These are phyloP conservation scores for Suhomyces atakaporum DNA, from an alignment of 1,139 yeast genomes.

Conservation along the genomic window DNA sequence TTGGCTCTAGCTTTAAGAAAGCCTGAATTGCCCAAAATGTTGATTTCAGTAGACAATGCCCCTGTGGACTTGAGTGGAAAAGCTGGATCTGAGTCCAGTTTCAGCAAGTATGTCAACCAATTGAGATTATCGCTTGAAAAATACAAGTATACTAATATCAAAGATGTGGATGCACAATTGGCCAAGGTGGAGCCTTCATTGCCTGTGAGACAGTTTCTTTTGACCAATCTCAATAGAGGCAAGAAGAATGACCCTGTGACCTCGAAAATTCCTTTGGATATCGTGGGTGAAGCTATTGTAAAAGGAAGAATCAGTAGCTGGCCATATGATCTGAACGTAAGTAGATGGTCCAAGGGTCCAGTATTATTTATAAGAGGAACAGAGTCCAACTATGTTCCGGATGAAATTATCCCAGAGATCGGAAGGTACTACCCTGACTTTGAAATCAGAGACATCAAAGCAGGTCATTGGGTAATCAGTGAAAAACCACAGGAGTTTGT, in stretches of 20 bases:
- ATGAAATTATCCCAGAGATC: constrained; percentile 73
- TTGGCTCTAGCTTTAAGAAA: constrained; percentile 81
- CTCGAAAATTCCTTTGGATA: constrained; percentile 70
- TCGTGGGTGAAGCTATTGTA: constrained; percentile 63
- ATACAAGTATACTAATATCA: constrained; percentile 47
- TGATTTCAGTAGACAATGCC: constrained; percentile 86
- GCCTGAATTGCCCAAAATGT: constrained; percentile 62
- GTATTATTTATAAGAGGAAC: constrained; percentile 79
- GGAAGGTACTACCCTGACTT: constrained; percentile 81
- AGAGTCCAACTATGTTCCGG: constrained; percentile 77
- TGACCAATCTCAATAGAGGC: constrained; percentile 64
- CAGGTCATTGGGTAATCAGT: constrained; percentile 91
- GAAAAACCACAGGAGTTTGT: constrained; percentile 76
- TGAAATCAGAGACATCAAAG: constrained; percentile 68
- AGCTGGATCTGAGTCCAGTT: constrained; percentile 52
- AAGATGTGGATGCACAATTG: constrained; percentile 70
- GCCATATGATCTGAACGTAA: constrained; percentile 62
- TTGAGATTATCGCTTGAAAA: constrained; percentile 55
- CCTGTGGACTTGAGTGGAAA: constrained; percentile 60
- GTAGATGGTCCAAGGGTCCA: constrained; percentile 66
- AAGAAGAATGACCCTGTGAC: constrained; percentile 37
- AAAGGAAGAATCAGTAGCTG: constrained; percentile 70
- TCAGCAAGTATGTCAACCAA: constrained; percentile 67
- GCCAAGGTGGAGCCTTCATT: constrained; percentile 60
- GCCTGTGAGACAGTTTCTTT: constrained; percentile 73